Percentiles rank a stretch among this genome's conserved stretches.
Evolutionary conservation across 768 basidiomycete genomes (phyloP).

Genomic region (Tylopilus sp.): DNA sequence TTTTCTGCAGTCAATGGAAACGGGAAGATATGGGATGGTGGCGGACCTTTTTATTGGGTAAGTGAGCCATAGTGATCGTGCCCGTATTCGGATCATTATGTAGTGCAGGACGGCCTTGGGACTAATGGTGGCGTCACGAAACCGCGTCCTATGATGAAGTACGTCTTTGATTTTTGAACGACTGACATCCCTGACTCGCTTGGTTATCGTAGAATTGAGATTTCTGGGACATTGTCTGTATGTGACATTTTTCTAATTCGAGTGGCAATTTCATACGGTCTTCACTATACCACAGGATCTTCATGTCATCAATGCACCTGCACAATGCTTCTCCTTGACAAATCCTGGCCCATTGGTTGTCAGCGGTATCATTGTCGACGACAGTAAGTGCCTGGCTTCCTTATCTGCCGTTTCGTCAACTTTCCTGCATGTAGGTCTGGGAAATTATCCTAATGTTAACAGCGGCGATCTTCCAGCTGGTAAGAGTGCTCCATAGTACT

Average conservation of each 20-base stretch:
- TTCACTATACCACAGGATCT: constrained; percentile 25
- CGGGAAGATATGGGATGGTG: constrained; percentile 39
- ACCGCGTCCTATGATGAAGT: constrained; percentile 41
- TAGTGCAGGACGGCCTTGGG: constrained; percentile 27
- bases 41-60: constrained; percentile 45
- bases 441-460: constrained; percentile 47
- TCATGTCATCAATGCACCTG: constrained; percentile 40
- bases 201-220: constrained; percentile 29
- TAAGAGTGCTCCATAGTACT: not conserved
- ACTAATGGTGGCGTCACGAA: constrained; percentile 12
- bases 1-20: constrained; percentile 36
- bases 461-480: constrained; percentile 51
- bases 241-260: not conserved
- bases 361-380: constrained; percentile 47
- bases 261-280: not conserved
- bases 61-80: not conserved
- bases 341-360: constrained; percentile 36
- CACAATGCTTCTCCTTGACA: constrained; percentile 29
- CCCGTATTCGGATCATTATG: not conserved
- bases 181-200: not conserved
- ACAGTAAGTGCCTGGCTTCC: constrained; percentile 39
- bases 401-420: not conserved
- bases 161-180: not conserved
- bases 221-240: constrained; percentile 41
- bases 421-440: constrained; percentile 39